phyloP scores from a whole-genome alignment of 140 eudicot species.

The Bidens hawaiensis region DNA sequence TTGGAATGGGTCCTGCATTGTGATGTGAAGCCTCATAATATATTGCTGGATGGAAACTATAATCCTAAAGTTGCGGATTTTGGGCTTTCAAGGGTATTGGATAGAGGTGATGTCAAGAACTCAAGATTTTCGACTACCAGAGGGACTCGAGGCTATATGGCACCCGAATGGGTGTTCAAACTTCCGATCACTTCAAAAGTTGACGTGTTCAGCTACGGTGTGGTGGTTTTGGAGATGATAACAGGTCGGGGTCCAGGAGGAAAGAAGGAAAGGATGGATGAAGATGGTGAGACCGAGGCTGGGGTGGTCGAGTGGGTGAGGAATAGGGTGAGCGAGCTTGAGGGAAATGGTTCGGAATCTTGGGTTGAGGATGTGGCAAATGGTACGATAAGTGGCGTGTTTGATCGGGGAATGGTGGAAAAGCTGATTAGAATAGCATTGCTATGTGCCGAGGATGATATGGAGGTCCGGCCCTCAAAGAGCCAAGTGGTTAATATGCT shows the following conservation, averaged over 20 bases:
- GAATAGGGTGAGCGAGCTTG: conserved; percentile 13
- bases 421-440: conserved; percentile 38
- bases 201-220: conserved; percentile 33
- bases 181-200: conserved; percentile 32
- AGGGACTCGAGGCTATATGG: conserved; percentile 49
- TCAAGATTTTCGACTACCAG: conserved; percentile 26
- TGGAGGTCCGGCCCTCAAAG: conserved; percentile 52
- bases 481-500: conserved; percentile 49
- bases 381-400: conserved; percentile 15
- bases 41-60: conserved; percentile 19
- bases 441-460: conserved; percentile 48
- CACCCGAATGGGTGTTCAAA: conserved; percentile 32
- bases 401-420: conserved; percentile 15
- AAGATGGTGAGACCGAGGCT: not conserved
- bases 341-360: not conserved
- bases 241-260: conserved; percentile 22
- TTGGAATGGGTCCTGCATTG: conserved; percentile 46
- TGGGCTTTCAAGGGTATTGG: conserved; percentile 32
- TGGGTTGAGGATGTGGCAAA: conserved; percentile 31
- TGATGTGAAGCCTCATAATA: conserved; percentile 39
- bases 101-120: conserved; percentile 7
- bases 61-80: conserved; percentile 41
- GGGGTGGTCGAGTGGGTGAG: conserved; percentile 33
- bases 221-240: conserved; percentile 35
- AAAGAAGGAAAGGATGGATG: not conserved